These are phyloP conservation scores for Claviceps pusilla DNA, from an alignment of 2,329 filamentous ascomycete species.

Conservation along the genomic window DNA sequence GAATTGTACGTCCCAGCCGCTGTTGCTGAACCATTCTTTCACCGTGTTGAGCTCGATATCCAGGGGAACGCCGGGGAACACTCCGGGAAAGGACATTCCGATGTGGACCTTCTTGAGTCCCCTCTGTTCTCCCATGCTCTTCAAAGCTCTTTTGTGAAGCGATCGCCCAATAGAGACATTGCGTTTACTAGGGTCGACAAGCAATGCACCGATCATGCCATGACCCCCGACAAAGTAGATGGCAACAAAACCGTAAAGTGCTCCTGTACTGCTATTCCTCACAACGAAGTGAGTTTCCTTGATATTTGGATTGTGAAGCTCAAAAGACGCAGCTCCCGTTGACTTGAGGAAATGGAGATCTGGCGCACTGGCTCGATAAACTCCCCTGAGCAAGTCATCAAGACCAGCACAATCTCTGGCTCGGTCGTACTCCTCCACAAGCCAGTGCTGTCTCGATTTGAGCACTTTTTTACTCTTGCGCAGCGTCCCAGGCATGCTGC, in stretches of 20 bases:
- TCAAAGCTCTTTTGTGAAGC: conserved; percentile 71
- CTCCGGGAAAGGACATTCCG: conserved; percentile 65
- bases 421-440: conserved; percentile 77
- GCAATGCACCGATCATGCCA: conserved; percentile 69
- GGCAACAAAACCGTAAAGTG: conserved; percentile 80
- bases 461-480: conserved; percentile 75
- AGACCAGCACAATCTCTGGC: conserved; percentile 61
- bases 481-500: conserved; percentile 56
- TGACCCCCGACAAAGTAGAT: conserved; percentile 64
- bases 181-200: conserved; percentile 74
- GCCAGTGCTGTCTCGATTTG: conserved; percentile 87
- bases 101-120: conserved; percentile 69
- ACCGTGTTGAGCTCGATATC: conserved; percentile 30
- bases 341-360: conserved; percentile 55
- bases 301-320: conserved; percentile 53
- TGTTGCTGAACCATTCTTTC: conserved; percentile 72
- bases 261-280: conserved; percentile 80
- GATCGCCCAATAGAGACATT: conserved; percentile 85
- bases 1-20: conserved; percentile 68
- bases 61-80: conserved; percentile 69
- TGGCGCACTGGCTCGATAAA: conserved; percentile 52
- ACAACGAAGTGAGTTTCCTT: conserved; percentile 83
- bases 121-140: conserved; percentile 52
- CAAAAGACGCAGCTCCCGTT: conserved; percentile 60
- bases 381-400: conserved; percentile 55